Conservation (phyloP, 495 filamentous ascomycete species). For the Penicillium turbatum region DNA sequence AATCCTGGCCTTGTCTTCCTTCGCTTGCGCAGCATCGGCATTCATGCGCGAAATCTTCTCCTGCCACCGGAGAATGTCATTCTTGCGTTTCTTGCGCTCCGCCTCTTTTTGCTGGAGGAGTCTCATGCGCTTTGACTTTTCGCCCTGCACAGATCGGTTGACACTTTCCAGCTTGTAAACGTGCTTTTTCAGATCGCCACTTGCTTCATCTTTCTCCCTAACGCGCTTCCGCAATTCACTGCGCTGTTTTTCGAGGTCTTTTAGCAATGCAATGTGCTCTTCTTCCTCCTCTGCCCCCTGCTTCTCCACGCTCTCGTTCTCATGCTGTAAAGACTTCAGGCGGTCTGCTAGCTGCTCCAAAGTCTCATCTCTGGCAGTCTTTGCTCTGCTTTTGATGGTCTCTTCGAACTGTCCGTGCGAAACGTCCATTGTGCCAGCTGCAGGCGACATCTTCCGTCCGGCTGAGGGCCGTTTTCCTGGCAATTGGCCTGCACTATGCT, state of each 20-base stretch:
- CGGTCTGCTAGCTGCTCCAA: conserved; percentile 61
- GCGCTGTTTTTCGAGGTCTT: conserved; percentile 57
- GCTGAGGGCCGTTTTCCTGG: conserved; percentile 60
- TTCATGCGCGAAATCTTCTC: conserved; percentile 49
- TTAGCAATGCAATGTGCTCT: conserved; percentile 62
- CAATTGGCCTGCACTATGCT: conserved; percentile 54
- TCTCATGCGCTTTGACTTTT: conserved; percentile 71
- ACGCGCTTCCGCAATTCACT: conserved; percentile 69
- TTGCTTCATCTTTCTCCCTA: conserved; percentile 81
- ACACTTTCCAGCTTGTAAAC: conserved; percentile 73
- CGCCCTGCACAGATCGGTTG: conserved; percentile 78
- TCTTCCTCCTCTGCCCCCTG: conserved; percentile 61
- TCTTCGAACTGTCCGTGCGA: conserved; percentile 33
- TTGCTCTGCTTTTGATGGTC: conserved; percentile 29
- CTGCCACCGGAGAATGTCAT: conserved; percentile 57
- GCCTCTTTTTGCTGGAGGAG: conserved; percentile 58
- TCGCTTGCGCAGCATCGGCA: conserved; percentile 43
- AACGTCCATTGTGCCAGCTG: conserved; percentile 53
- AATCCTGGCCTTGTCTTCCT: conserved; percentile 43
- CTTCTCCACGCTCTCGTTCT: conserved; percentile 70
- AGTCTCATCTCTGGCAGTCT: conserved; percentile 37
- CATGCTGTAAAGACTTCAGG: conserved; percentile 65
- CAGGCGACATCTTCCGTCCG: conserved; percentile 74
- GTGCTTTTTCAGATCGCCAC: conserved; percentile 74
- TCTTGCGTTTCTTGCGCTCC: conserved; percentile 57